Base-by-base conservation (phyloP, 1,284 basidiomycete species). In the Tausonia pullulans region DNA sequence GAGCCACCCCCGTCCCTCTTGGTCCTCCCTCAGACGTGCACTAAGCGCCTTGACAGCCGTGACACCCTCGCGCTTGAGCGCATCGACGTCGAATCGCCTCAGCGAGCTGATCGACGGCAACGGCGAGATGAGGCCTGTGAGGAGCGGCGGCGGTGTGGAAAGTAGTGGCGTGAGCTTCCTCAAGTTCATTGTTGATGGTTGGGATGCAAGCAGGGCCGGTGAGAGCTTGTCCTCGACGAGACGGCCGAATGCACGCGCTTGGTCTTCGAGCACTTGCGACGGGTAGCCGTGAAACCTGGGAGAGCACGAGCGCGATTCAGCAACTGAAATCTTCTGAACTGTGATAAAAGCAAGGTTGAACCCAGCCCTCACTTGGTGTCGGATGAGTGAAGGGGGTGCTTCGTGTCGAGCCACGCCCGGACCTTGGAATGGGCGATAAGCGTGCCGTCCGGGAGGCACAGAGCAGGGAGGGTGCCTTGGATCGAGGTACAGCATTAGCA, bases 191-290 rank as follows among this genome's bases (percentile, higher is more conserved):
- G 60, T 27, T 2, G 59, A 45, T 4, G 64, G 55, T 3, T 56
- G 46, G 46, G 64, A 65, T 2, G 64, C 64, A 9, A 65, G 48
- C 40, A 52, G 54, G 3, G 64, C 59, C 6, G 58, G 64, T 5
- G 45, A 43, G 54, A 65, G 55, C 43, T 60, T 50, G n/a, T 60
- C 52, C 10, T 61, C 60, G 9, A 56, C 55, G 8, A 65, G 56
- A 13, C 64, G 64, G 27, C 64, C 64, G 49, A 65, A 65, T 7
- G 60, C 48, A 43, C 53, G 59, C 11, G 64, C 64, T 54, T 65
- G 58, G 10, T 43, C 40, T 44, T 57, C 60, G n/a, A 58, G 49
- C 13, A 49, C 45, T 7, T n/a, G 43, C 2, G 59, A 58, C 4
- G 60, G 60, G 56, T 65, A 65, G 41, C 64, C 64, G 39, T 55